These are phyloP conservation scores for Pichia sp. DNA, from an alignment of 1,139 yeast genomes.

Conservation along the genomic window DNA sequence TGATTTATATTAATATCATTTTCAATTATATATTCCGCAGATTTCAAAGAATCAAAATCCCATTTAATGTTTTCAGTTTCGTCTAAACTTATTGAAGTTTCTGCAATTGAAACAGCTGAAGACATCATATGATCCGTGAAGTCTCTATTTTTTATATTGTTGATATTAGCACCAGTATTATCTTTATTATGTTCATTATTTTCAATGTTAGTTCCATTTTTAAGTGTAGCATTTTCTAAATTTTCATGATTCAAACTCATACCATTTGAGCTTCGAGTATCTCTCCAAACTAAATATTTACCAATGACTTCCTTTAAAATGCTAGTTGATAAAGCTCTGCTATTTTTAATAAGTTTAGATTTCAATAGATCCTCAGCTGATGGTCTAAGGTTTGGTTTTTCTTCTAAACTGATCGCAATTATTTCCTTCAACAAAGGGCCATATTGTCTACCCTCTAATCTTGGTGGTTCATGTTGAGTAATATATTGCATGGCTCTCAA, in stretches of 20 bases:
- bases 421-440: conserved; percentile 74
- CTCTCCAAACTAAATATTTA: conserved; percentile 76
- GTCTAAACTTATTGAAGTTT: conserved; percentile 9
- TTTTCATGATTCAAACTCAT: conserved; percentile 12
- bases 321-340: conserved; percentile 53
- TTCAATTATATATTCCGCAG: conserved; percentile 64
- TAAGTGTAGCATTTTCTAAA: conserved; percentile 14
- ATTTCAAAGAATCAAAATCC: conserved; percentile 78
- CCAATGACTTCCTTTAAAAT: conserved; percentile 71
- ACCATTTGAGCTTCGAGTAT: conserved; percentile 44
- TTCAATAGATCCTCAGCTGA: conserved; percentile 78
- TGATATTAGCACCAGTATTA: background rate
- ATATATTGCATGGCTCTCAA: conserved; percentile 91
- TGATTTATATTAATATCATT: conserved; percentile 38
- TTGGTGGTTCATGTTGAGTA: conserved; percentile 87
- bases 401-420: conserved; percentile 87
- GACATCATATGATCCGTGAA: background rate
- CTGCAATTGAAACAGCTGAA: conserved; percentile 5
- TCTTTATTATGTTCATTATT: background rate
- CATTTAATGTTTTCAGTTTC: conserved; percentile 46
- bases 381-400: conserved; percentile 83
- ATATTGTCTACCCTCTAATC: conserved; percentile 86
- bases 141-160: background rate
- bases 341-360: conserved; percentile 60
- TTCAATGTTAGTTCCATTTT: conserved; percentile 27